These are phyloP conservation scores for Vanilla planifolia DNA, from an alignment of 106 monocot species.

Conservation along the genomic window DNA sequence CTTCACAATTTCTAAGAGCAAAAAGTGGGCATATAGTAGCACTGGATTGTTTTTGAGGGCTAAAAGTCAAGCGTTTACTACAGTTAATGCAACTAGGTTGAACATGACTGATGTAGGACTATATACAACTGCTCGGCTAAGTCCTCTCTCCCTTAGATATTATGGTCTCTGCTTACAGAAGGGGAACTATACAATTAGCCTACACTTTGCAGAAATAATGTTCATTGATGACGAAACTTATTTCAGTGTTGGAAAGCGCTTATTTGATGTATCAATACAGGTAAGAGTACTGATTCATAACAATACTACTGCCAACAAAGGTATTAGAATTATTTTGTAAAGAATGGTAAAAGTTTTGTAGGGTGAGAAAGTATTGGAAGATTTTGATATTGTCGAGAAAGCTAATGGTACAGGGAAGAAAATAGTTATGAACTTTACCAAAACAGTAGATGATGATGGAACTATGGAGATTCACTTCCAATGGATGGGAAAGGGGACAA, in stretches of 20 bases:
- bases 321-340: no score
- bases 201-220: slow-evolving; percentile 54
- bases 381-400: slow-evolving; percentile 49
- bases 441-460: slow-evolving; percentile 5
- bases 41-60: slow-evolving; percentile 28
- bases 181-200: slow-evolving; percentile 37
- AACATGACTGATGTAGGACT: slow-evolving; percentile 21
- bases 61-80: slow-evolving; percentile 1
- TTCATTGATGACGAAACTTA: slow-evolving; percentile 33
- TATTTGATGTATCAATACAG: slow-evolving; percentile 56
- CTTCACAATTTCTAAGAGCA: slow-evolving; percentile 15
- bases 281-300: slow-evolving; percentile 18
- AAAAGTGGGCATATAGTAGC: slow-evolving; percentile 53
- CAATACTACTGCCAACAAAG: not conserved
- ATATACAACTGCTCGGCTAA: slow-evolving; percentile 32
- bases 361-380: slow-evolving; percentile 35
- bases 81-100: slow-evolving; percentile 15
- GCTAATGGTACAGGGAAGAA: slow-evolving; percentile 42
- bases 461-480: slow-evolving; percentile 46
- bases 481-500: slow-evolving; percentile 62
- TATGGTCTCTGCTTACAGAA: slow-evolving; percentile 44
- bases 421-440: slow-evolving; percentile 30
- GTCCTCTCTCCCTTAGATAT: slow-evolving; percentile 43
- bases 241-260: slow-evolving; percentile 26
- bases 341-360: slow-evolving; percentile 13